Evolutionary conservation across 2,329 filamentous ascomycete genomes (phyloP).

Genomic region (Colletotrichum somersetense): DNA sequence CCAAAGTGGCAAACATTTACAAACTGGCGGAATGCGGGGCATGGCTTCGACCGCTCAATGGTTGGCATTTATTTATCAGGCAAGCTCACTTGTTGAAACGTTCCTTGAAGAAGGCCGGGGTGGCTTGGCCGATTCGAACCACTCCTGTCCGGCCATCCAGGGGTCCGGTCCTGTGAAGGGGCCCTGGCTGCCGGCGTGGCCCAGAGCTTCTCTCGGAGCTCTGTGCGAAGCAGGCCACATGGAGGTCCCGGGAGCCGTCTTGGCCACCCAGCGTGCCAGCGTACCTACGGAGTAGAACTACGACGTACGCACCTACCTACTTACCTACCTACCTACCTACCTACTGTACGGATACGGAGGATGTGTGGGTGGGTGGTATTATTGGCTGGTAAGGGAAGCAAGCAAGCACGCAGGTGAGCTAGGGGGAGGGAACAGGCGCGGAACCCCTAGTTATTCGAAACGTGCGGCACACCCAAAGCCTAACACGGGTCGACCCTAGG

Average conservation of each 20-base stretch:
- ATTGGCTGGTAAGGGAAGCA: constrained; percentile 3
- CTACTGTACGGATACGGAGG: no score
- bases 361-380: not conserved
- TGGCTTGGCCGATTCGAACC: constrained; percentile 27
- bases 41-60: constrained; percentile 22
- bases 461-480: constrained; percentile 26
- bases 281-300: no score
- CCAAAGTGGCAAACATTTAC: not conserved
- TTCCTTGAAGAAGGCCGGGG: constrained; percentile 26
- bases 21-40: constrained; percentile 23
- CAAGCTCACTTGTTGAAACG: constrained; percentile 29
- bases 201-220: constrained; percentile 25
- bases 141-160: constrained; percentile 1
- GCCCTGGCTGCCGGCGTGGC: constrained; percentile 6
- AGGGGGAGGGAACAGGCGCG: constrained; percentile 9
- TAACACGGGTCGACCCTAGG: constrained; percentile 14
- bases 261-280: not conserved
- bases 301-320: no score
- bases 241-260: not conserved
- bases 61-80: constrained; percentile 14
- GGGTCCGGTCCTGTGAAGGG: not conserved
- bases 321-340: no score
- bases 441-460: constrained; percentile 39
- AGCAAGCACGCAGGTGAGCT: not conserved
- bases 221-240: not conserved